phyloP scores from a whole-genome alignment of 2,329 filamentous ascomycete species.

The Sporothrix humicola region DNA sequence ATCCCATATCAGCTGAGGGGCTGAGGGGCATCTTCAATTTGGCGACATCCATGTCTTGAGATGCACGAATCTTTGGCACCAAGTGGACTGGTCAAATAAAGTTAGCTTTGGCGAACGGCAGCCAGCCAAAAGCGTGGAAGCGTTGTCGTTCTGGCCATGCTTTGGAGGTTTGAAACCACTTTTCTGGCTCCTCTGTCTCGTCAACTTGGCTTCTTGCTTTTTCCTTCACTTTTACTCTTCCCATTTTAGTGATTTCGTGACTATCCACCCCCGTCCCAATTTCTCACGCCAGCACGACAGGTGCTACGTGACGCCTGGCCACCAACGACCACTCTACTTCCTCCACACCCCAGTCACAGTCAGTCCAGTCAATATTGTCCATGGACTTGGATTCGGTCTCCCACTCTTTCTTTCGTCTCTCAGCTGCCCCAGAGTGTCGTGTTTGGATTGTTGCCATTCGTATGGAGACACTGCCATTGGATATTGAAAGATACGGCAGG shows the following conservation, averaged over 20 bases:
- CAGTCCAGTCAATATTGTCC: neutral
- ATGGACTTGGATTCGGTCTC: neutral
- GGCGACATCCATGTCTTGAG: neutral
- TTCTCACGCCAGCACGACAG: slow-evolving; percentile 27
- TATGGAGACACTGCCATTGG: slow-evolving; percentile 1
- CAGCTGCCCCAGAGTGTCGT: neutral
- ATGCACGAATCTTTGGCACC: neutral
- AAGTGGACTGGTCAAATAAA: slow-evolving; percentile 15
- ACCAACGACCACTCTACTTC: neutral
- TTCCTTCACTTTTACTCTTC: neutral
- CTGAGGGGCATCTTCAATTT: neutral
- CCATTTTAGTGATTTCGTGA: neutral
- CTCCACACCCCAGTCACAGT: neutral
- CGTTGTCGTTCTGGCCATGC: neutral
- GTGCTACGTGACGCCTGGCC: slow-evolving; percentile 33
- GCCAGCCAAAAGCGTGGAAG: slow-evolving; percentile 19
- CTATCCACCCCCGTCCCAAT: neutral
- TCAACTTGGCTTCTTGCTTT: neutral
- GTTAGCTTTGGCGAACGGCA: slow-evolving; percentile 7
- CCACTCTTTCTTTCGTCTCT: neutral
- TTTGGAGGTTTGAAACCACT: neutral
- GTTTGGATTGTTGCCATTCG: slow-evolving; percentile 26
- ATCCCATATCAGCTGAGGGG: neutral
- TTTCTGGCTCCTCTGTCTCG: neutral
- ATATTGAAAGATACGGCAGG: neutral